Percentiles rank a stretch among this genome's conserved stretches.
Conservation (phyloP, 139 green algal genomes). For the Choricystis sp. region DNA sequence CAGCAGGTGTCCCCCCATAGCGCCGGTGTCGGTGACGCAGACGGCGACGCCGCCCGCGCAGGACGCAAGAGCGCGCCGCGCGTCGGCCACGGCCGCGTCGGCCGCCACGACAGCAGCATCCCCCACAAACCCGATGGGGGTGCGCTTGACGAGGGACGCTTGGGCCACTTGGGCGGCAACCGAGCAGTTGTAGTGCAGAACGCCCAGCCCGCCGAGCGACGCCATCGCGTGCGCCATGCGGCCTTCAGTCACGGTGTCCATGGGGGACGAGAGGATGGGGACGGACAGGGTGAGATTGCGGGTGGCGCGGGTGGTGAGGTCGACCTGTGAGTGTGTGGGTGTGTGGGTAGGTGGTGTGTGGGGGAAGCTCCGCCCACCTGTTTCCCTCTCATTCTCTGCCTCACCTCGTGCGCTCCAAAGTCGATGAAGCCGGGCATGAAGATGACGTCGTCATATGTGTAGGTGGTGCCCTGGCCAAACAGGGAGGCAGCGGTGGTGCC, state of each 20-base stretch:
- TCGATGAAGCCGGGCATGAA: slow-evolving; percentile 93
- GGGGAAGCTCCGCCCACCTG: not conserved
- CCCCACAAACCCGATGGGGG: slow-evolving; percentile 53
- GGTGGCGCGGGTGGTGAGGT: slow-evolving; percentile 63
- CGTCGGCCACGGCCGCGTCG: slow-evolving; percentile 31
- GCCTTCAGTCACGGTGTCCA: slow-evolving; percentile 96
- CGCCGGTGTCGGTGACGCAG: slow-evolving; percentile 69
- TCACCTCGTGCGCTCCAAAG: slow-evolving; percentile 83
- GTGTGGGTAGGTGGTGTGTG: not conserved
- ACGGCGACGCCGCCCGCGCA: slow-evolving; percentile 22
- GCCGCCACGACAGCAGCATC: slow-evolving; percentile 29
- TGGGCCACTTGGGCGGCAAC: slow-evolving; percentile 71
- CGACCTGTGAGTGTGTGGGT: slow-evolving; percentile 42
- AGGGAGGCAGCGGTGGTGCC: slow-evolving; percentile 43
- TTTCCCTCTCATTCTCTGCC: not conserved
- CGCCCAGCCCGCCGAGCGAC: slow-evolving; percentile 78
- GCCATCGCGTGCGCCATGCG: slow-evolving; percentile 96
- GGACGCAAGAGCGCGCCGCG: slow-evolving; percentile 37
- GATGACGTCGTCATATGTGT: slow-evolving; percentile 99
- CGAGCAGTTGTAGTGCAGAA: slow-evolving; percentile 97
- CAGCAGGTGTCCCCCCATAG: slow-evolving; percentile 60
- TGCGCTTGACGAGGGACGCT: slow-evolving; percentile 54
- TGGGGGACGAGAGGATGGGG: slow-evolving; percentile 83
- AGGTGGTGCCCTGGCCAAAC: slow-evolving; percentile 72
- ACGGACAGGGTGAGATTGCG: slow-evolving; percentile 67